These are phyloP conservation scores for Eucalyptus melliodora DNA, from an alignment of 345 rosid species.

Conservation along the genomic window DNA sequence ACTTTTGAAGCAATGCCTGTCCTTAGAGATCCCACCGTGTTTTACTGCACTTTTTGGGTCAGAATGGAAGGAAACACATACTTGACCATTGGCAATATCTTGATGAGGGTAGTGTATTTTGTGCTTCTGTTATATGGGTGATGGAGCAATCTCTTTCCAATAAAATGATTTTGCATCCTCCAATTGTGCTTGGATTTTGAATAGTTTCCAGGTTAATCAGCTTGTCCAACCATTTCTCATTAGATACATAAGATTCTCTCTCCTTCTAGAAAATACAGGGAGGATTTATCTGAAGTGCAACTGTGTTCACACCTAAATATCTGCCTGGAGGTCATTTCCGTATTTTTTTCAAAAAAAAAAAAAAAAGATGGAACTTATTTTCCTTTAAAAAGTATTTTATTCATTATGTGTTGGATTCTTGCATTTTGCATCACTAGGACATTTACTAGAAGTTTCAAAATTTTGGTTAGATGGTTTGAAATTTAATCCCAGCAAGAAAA, in stretches of 20 bases:
- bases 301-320: neutral
- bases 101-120: neutral
- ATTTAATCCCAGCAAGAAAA: neutral
- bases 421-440: neutral
- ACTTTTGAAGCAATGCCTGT: neutral
- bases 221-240: neutral
- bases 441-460: neutral
- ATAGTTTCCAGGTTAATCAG: neutral
- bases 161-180: neutral
- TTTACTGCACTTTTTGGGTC: neutral
- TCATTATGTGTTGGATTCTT: neutral
- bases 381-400: neutral
- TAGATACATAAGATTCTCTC: neutral
- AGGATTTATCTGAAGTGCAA: neutral
- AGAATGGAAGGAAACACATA: neutral
- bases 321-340: neutral
- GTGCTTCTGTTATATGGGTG: neutral
- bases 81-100: neutral
- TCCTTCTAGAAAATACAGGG: neutral
- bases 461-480: neutral
- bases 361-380: neutral
- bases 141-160: neutral
- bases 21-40: neutral
- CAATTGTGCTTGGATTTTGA: neutral
- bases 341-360: neutral